Conservation (phyloP, 2,329 filamentous ascomycete genomes). For the Talaromyces sp. region DNA sequence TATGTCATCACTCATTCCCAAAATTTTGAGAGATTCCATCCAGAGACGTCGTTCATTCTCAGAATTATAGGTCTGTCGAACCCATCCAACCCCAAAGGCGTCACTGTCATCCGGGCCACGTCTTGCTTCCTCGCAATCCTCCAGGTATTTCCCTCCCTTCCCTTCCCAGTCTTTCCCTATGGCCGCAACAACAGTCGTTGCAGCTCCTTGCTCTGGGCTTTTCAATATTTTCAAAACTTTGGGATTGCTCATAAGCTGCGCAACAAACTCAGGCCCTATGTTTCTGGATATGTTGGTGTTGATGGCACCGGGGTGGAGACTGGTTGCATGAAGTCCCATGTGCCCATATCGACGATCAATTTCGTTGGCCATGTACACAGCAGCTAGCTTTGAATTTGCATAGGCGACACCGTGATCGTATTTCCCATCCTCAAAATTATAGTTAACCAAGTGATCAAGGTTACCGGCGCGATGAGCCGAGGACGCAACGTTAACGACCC, state of each 20-base stretch:
- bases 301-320: slow-evolving; percentile 34
- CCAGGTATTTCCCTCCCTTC: slow-evolving; percentile 28
- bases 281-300: slow-evolving; percentile 2
- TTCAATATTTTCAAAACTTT: slow-evolving; percentile 17
- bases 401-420: slow-evolving; percentile 35
- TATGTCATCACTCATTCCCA: not conserved
- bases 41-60: slow-evolving; percentile 26
- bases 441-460: slow-evolving; percentile 16
- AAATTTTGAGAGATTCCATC: slow-evolving; percentile 22
- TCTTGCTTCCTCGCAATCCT: slow-evolving; percentile 12
- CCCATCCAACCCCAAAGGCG: slow-evolving; percentile 1
- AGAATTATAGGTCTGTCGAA: slow-evolving; percentile 16
- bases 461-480: slow-evolving; percentile 34
- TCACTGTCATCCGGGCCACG: slow-evolving; percentile 3
- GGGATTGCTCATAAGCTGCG: not conserved
- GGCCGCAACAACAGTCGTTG: slow-evolving; percentile 30
- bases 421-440: slow-evolving; percentile 16
- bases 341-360: slow-evolving; percentile 45
- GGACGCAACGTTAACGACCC: slow-evolving; percentile 44
- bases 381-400: slow-evolving; percentile 46
- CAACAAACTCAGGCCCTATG: not conserved
- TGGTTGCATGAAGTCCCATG: slow-evolving; percentile 38
- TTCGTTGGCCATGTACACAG: slow-evolving; percentile 46
- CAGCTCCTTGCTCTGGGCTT: slow-evolving; percentile 29
- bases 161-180: slow-evolving; percentile 22